Percentiles rank a stretch among this genome's conserved stretches.
These are phyloP conservation scores for Crithidia acanthocephali DNA, from an alignment of 208 protist genomes.

Conservation along the genomic window DNA sequence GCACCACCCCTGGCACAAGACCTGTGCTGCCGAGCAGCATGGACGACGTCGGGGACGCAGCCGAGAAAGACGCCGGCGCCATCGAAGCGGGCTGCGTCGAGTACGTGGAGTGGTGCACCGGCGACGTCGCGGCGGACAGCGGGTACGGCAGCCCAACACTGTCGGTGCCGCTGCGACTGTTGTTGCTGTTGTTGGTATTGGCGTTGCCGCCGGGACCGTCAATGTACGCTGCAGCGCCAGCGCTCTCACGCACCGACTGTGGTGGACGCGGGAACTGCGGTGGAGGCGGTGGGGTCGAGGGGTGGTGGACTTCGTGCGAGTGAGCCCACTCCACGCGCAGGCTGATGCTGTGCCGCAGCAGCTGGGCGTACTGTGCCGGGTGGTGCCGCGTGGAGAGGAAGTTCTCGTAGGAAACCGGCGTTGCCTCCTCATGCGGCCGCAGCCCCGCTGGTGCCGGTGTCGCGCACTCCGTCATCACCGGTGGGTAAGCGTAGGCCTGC, in stretches of 20 bases:
- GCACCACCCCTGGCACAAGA: too few relatives aligned
- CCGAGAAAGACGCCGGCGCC: too few relatives aligned
- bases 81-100: not conserved
- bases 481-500: not conserved
- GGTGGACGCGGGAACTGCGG: too few relatives aligned
- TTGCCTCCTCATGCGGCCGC: not conserved
- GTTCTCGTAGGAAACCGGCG: conserved; percentile 42
- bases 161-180: not conserved
- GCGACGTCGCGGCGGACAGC: not conserved
- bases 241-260: too few relatives aligned
- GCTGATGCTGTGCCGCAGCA: conserved; percentile 41
- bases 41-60: too few relatives aligned
- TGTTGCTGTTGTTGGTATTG: not conserved
- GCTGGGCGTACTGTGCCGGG: conserved; percentile 25
- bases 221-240: too few relatives aligned
- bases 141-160: not conserved
- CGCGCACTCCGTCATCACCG: not conserved
- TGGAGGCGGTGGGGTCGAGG: not conserved
- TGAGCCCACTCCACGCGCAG: conserved; percentile 52
- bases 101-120: not conserved
- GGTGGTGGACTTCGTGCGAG: conserved; percentile 11
- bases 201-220: too few relatives aligned
- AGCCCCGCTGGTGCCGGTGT: not conserved
- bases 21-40: too few relatives aligned
- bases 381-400: conserved; percentile 14